Percentiles rank a stretch among this genome's conserved stretches.
Conservation (phyloP, 2,329 filamentous ascomycete genomes). For the Cercospora zeina region DNA sequence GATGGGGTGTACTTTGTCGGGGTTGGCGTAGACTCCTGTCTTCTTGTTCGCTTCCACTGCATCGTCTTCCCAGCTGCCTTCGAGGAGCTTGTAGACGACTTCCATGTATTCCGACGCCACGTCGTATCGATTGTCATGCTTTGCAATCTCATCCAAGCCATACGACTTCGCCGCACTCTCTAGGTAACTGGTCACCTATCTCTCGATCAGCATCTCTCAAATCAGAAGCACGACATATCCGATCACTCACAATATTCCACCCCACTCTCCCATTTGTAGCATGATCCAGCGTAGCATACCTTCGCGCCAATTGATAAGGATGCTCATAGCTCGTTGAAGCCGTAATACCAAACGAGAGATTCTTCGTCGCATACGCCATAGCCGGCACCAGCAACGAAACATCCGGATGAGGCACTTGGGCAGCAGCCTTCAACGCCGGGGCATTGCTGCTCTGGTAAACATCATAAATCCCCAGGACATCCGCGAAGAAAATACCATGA, state of each 20-base stretch:
- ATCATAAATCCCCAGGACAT: constrained; percentile 52
- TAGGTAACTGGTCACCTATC: constrained; percentile 49
- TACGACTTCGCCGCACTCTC: constrained; percentile 53
- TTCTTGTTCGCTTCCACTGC: constrained; percentile 54
- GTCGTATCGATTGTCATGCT: constrained; percentile 53
- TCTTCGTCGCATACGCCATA: constrained; percentile 50
- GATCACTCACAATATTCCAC: constrained; percentile 47
- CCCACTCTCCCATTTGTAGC: constrained; percentile 42
- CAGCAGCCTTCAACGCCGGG: constrained; percentile 60
- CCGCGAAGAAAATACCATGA: constrained; percentile 55
- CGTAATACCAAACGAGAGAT: constrained; percentile 45
- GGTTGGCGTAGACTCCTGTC: constrained; percentile 60
- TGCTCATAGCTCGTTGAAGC: constrained; percentile 43
- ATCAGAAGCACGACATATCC: too few relatives aligned
- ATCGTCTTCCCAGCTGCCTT: constrained; percentile 37
- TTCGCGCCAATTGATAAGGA: constrained; percentile 41
- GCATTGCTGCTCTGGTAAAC: constrained; percentile 47
- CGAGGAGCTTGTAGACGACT: constrained; percentile 37
- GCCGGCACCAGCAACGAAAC: constrained; percentile 44
- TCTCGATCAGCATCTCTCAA: neutral
- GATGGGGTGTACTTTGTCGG: constrained; percentile 58
- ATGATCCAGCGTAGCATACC: constrained; percentile 43
- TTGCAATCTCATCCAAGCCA: constrained; percentile 48
- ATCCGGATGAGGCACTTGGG: constrained; percentile 69
- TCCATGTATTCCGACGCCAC: constrained; percentile 51